Conservation (phyloP, 2,329 filamentous ascomycete genomes). For the Fonsecaea pedrosoi region DNA sequence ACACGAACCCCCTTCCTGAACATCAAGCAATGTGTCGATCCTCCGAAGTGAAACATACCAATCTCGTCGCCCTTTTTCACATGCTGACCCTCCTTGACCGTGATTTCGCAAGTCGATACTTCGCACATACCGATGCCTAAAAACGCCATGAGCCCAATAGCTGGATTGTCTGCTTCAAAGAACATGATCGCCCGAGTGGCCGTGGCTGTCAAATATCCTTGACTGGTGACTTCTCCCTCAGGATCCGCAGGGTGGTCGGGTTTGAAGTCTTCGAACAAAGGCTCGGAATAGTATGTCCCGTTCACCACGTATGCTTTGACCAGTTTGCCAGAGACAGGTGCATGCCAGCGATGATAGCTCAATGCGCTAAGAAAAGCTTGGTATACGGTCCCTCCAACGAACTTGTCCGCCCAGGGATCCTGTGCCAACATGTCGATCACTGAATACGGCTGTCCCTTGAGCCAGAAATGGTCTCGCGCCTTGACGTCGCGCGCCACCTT, state of each 20-base stretch:
- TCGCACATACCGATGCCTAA: slow-evolving; percentile 78
- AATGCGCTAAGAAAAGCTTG: slow-evolving; percentile 72
- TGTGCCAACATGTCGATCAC: slow-evolving; percentile 67
- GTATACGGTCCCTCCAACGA: slow-evolving; percentile 70
- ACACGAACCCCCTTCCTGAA: slow-evolving; percentile 60
- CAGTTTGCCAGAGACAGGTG: slow-evolving; percentile 69
- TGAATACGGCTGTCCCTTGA: slow-evolving; percentile 73
- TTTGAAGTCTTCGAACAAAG: slow-evolving; percentile 57
- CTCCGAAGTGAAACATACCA: slow-evolving; percentile 84
- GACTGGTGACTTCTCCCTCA: slow-evolving; percentile 51
- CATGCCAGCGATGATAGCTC: slow-evolving; percentile 75
- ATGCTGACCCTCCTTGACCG: slow-evolving; percentile 69
- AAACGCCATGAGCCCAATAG: slow-evolving; percentile 73
- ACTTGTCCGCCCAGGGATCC: slow-evolving; percentile 61
- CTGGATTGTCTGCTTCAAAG: slow-evolving; percentile 71
- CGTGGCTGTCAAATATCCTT: slow-evolving; percentile 71
- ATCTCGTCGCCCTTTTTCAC: slow-evolving; percentile 73
- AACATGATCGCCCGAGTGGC: slow-evolving; percentile 74
- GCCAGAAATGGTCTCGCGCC: slow-evolving; percentile 68
- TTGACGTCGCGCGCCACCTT: slow-evolving; percentile 59
- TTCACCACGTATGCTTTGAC: slow-evolving; percentile 63
- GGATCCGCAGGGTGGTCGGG: slow-evolving; percentile 44
- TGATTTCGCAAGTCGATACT: slow-evolving; percentile 75
- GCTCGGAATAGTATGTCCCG: slow-evolving; percentile 73
- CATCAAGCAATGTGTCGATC: slow-evolving; percentile 71